Evolutionary conservation across 2,329 filamentous ascomycete genomes (phyloP).

Genomic region (Alternaria atra): DNA sequence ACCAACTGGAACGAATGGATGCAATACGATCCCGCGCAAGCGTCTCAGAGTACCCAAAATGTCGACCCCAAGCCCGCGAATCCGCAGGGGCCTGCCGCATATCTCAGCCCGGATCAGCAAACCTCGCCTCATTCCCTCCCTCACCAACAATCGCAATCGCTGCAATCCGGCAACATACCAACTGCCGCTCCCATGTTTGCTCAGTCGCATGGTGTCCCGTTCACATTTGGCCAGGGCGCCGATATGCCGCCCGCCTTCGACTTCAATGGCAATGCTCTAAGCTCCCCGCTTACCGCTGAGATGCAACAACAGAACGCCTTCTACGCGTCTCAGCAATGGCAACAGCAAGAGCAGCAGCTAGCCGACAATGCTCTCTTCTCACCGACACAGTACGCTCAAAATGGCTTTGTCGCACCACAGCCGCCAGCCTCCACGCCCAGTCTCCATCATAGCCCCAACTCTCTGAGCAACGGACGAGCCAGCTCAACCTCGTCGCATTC

Average conservation of each 20-base stretch:
- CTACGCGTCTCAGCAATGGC: constrained; percentile 45
- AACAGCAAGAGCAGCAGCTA: constrained; percentile 38
- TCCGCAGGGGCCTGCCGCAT: constrained; percentile 39
- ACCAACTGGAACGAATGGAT: constrained; percentile 59
- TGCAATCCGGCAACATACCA: constrained; percentile 31
- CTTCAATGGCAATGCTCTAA: constrained; percentile 42
- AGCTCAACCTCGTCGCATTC: constrained; percentile 63
- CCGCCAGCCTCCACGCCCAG: constrained; percentile 47
- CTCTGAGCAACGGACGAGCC: constrained; percentile 42
- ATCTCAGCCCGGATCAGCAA: constrained; percentile 38
- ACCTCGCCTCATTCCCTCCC: constrained; percentile 38
- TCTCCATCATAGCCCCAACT: constrained; percentile 50
- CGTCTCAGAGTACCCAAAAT: constrained; percentile 38
- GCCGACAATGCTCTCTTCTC: constrained; percentile 40
- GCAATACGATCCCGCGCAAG: constrained; percentile 56
- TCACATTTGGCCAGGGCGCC: constrained; percentile 45
- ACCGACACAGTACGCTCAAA: constrained; percentile 38
- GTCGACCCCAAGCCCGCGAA: constrained; percentile 35
- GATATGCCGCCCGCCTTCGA: constrained; percentile 47
- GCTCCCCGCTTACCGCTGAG: constrained; percentile 43
- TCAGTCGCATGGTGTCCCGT: constrained; percentile 33
- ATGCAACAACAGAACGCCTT: constrained; percentile 40
- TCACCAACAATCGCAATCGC: constrained; percentile 38
- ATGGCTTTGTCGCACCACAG: constrained; percentile 28
- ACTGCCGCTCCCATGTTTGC: constrained; percentile 34